Conservation (phyloP, 1,139 yeast species). For the Suhomyces anneliseae region DNA sequence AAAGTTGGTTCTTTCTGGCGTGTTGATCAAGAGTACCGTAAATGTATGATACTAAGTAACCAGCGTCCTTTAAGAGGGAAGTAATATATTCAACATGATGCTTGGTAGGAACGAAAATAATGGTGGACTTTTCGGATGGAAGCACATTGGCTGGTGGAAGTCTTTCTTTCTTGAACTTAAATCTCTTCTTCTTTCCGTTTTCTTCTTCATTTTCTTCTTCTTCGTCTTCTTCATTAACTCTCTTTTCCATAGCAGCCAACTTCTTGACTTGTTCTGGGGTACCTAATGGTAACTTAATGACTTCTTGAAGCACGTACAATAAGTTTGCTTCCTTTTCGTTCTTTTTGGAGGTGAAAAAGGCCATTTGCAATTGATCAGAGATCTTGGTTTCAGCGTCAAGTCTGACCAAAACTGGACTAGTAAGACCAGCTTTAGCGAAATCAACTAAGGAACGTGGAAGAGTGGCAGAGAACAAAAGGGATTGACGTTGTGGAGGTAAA, state of each 20-base stretch:
- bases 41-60: constrained; percentile 83
- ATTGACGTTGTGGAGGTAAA: constrained; percentile 80
- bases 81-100: constrained; percentile 95
- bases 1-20: constrained; percentile 87
- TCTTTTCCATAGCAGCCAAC: constrained; percentile 47
- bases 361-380: constrained; percentile 88
- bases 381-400: constrained; percentile 89
- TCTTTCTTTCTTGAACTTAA: constrained; percentile 52
- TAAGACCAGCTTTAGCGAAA: constrained; percentile 94
- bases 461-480: constrained; percentile 91
- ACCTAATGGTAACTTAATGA: constrained; percentile 82
- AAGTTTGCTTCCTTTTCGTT: constrained; percentile 91
- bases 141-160: constrained; percentile 78
- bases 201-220: constrained; percentile 44
- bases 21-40: constrained; percentile 95
- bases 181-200: constrained; percentile 33
- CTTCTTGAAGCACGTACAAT: constrained; percentile 71
- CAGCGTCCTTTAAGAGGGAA: constrained; percentile 66
- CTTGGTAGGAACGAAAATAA: constrained; percentile 92
- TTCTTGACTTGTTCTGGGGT: constrained; percentile 61
- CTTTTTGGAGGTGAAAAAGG: constrained; percentile 75
- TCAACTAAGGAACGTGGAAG: constrained; percentile 90
- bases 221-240: constrained; percentile 47
- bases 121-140: constrained; percentile 79
- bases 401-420: constrained; percentile 88